A percentile compares a stretch with the other conserved stretches of the same genome.
These are phyloP conservation scores for Corylus avellana DNA, from an alignment of 306 rosid species.

Conservation along the genomic window DNA sequence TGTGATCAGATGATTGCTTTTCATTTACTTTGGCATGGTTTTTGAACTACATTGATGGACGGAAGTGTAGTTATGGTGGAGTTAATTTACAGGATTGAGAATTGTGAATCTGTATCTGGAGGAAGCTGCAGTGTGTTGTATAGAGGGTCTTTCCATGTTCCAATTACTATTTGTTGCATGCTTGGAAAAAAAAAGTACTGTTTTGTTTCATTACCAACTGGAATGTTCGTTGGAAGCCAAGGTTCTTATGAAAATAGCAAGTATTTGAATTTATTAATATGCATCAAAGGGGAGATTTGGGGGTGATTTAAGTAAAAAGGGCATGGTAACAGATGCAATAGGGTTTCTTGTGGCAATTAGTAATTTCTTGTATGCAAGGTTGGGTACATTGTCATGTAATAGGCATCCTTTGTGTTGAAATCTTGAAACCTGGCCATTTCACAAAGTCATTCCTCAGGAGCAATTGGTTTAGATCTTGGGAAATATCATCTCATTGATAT, in stretches of 20 bases:
- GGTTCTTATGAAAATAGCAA: too few relatives aligned
- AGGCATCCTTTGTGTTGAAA: neutral
- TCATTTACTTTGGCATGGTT: neutral
- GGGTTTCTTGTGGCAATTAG: neutral
- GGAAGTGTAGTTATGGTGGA: neutral
- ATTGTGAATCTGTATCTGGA: neutral
- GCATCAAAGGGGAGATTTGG: neutral
- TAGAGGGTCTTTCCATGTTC: neutral
- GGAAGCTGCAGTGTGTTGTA: neutral
- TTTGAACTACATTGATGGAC: neutral
- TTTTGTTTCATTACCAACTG: neutral
- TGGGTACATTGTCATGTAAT: neutral
- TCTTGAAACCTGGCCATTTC: neutral
- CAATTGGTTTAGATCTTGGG: neutral
- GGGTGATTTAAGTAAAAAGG: neutral
- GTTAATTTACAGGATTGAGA: neutral
- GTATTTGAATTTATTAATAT: too few relatives aligned
- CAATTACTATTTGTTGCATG: neutral
- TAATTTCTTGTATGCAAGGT: neutral
- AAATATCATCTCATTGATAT: neutral
- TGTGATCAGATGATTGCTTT: neutral
- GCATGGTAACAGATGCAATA: neutral
- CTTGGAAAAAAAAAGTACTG: neutral
- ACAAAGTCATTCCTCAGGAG: neutral
- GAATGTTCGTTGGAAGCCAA: neutral